Evolutionary conservation across 805 yeast species (phyloP).

Genomic region (Cyberlindnera meyerae): DNA sequence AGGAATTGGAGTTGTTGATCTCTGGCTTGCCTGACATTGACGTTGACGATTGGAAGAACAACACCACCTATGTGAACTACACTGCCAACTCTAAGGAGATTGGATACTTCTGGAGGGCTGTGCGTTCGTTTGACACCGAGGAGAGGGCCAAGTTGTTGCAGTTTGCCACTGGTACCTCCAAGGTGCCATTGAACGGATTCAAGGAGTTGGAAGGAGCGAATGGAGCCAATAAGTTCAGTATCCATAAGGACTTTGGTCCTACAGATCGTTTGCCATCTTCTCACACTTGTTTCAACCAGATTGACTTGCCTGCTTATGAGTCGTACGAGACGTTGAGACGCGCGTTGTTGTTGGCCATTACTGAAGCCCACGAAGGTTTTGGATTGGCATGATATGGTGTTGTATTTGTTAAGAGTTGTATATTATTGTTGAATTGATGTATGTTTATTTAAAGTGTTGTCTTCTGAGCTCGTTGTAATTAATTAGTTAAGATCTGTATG

Average conservation of each 20-base stretch:
- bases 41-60: slow-evolving; percentile 91
- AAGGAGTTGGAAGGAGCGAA: slow-evolving; percentile 82
- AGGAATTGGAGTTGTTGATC: slow-evolving; percentile 85
- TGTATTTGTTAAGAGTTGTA: not conserved
- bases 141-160: slow-evolving; percentile 92
- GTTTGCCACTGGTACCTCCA: slow-evolving; percentile 95
- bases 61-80: slow-evolving; percentile 77
- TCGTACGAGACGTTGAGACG: slow-evolving; percentile 82
- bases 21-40: slow-evolving; percentile 96
- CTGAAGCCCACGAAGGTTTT: slow-evolving; percentile 95
- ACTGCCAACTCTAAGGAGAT: slow-evolving; percentile 79
- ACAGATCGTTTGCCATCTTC: slow-evolving; percentile 88
- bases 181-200: slow-evolving; percentile 93
- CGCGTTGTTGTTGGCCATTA: slow-evolving; percentile 74
- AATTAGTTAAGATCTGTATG: too few species aligned
- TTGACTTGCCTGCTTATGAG: slow-evolving; percentile 90
- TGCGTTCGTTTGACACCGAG: slow-evolving; percentile 86
- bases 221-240: slow-evolving; percentile 80
- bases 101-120: slow-evolving; percentile 98
- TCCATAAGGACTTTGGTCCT: slow-evolving; percentile 84
- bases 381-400: slow-evolving; percentile 59
- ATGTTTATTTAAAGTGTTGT: not conserved
- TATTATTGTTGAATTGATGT: not conserved
- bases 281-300: slow-evolving; percentile 95
- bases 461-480: too few species aligned